A percentile compares a stretch with the other conserved stretches of the same genome.
phyloP scores from a whole-genome alignment of 345 rosid genomes.

The Sisymbrium irio region DNA sequence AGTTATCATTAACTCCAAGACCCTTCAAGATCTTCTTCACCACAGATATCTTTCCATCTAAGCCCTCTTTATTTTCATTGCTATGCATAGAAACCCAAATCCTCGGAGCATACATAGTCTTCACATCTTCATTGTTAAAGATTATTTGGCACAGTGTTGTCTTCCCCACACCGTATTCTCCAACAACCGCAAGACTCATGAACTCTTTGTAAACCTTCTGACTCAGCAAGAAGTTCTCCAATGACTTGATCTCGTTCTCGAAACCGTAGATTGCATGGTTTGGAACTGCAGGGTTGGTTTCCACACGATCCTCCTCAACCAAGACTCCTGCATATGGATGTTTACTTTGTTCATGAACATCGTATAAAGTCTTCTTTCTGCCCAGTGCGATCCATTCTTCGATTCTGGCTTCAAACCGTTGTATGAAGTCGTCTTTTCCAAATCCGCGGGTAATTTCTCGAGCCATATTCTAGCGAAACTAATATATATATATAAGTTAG shows the following conservation, averaged over 20 bases:
- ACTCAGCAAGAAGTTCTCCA: constrained; percentile 26
- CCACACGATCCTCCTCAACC: constrained; percentile 1
- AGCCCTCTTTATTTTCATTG: no score
- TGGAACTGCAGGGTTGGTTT: not conserved
- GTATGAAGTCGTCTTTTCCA: no score
- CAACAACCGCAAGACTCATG: constrained; percentile 41
- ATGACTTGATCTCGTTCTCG: constrained; percentile 22
- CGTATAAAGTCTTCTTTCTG: no score
- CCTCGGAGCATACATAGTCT: constrained; percentile 40
- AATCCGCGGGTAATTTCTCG: no score
- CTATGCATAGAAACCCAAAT: constrained; percentile 40
- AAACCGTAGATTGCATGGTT: not conserved
- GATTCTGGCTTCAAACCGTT: no score
- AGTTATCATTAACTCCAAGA: constrained; percentile 29
- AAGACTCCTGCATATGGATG: no score
- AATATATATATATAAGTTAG: no score
- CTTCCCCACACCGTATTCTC: constrained; percentile 45
- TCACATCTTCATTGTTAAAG: constrained; percentile 31
- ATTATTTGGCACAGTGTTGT: constrained; percentile 41
- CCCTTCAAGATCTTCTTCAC: constrained; percentile 28
- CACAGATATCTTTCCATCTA: constrained; percentile 26
- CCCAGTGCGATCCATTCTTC: no score
- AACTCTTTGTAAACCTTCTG: constrained; percentile 29
- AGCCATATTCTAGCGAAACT: no score
- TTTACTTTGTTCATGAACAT: no score